Evolutionary conservation across 257 asterid species (phyloP), one percentile per base, ranked within the genome.

Genomic region (Linaria vulgaris): DNA sequence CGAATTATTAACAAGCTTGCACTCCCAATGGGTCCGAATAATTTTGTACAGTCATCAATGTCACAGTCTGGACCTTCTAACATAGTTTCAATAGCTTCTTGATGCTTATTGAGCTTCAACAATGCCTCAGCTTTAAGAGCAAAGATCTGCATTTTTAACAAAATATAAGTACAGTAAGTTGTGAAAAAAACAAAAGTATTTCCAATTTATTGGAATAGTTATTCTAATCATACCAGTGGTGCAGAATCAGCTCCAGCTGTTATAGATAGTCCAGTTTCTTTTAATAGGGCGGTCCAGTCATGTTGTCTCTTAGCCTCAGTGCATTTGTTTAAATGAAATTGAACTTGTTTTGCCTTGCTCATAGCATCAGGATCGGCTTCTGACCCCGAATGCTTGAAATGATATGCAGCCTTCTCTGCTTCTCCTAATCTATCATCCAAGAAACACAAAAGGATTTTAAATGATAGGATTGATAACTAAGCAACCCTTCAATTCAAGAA

Each of bases 181-280:
- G 24, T 23, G 0, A 15, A 12, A 24, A 21, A 34, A 34, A 34
- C 41, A 34, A 7, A 34, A 7, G 1, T 3, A 34, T 34, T 34
- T 1, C 10, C 41, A 1, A 3, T 34, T 34, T 7, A 8, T 34
- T 4, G 6, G 34, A 27, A 27, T 2, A 2, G 41, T 34, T 3
- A 11, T 34, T 34, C 11, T 7, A 34, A 34, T 34, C 51, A 54
- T 67, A 88, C 96, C 95, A 78, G 73, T 44, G 95, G 88, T 24
- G 96, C 95, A 74, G 96, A 86, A 80, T 88, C 95, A 45, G 96
- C 96, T 9, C 90, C 92, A 0, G 85, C 86, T 34, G 81, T 73
- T 44, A 86, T 76, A 50, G 94, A 77, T 1, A 73, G 76, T 10
- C 71, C 48, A 6, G 88, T 60, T 84, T 88, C 94, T 71, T 69